Conservation (phyloP, 805 yeast species). For the Lachancea fermentati region DNA sequence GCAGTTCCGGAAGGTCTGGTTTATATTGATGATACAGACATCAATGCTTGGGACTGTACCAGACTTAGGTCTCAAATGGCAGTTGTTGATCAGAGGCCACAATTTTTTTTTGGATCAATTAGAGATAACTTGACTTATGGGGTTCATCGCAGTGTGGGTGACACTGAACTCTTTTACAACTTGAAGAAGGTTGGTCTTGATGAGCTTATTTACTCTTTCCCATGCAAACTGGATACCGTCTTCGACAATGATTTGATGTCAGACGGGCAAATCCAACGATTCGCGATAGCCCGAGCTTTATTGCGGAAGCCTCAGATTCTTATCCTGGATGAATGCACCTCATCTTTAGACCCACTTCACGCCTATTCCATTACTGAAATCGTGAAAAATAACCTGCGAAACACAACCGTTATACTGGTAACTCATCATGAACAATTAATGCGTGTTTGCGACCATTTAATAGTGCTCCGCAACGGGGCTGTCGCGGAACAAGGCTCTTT, state of each 20-base stretch:
- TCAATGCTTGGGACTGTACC: conserved; percentile 40
- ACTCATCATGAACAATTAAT: conserved; percentile 73
- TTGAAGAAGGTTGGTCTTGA: conserved; percentile 45
- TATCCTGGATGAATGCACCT: conserved; percentile 81
- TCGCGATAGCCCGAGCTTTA: conserved; percentile 79
- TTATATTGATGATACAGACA: conserved; percentile 42
- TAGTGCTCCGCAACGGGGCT: conserved; percentile 45
- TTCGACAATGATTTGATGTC: conserved; percentile 56
- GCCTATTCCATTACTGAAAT: conserved; percentile 45
- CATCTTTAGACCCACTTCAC: conserved; percentile 72
- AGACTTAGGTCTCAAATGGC: conserved; percentile 51
- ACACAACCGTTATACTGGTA: conserved; percentile 52
- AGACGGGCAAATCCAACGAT: conserved; percentile 87
- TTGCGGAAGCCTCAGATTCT: conserved; percentile 59
- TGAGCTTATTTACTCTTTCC: conserved; percentile 49
- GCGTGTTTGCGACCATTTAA: conserved; percentile 46
- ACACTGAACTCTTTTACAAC: conserved; percentile 34
- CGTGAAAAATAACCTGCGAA: conserved; percentile 35
- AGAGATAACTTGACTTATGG: conserved; percentile 69
- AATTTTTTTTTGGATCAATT: conserved; percentile 68
- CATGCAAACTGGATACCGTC: conserved; percentile 53
- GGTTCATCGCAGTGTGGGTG: conserved; percentile 25
- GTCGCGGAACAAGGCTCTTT: conserved; percentile 43
- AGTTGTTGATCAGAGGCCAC: conserved; percentile 71
- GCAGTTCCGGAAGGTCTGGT: conserved; percentile 37